Evolutionary conservation across 768 basidiomycete genomes (phyloP).

Genomic region (Boletus barrowsii): DNA sequence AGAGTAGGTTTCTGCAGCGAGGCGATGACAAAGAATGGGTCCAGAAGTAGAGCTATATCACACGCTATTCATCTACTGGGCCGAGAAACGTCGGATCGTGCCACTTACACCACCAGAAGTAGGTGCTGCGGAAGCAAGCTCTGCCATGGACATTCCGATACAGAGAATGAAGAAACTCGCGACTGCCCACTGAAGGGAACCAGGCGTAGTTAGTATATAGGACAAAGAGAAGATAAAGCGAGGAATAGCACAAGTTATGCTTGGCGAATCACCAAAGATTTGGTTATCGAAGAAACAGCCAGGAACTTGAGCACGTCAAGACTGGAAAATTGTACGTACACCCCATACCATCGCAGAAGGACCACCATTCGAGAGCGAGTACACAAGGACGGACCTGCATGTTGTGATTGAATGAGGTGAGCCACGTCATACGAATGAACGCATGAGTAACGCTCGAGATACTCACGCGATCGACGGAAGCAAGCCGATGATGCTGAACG

Average conservation of each 20-base stretch:
- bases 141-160: slow-evolving; percentile 41
- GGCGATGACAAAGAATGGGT: slow-evolving; percentile 57
- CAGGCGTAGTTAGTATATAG: too few species aligned
- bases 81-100: neutral
- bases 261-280: too few species aligned
- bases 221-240: neutral
- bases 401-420: neutral
- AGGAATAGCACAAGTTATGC: neutral
- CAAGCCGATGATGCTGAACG: slow-evolving; percentile 69
- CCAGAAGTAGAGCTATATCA: slow-evolving; percentile 60
- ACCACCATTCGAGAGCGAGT: slow-evolving; percentile 51
- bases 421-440: neutral
- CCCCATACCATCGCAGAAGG: slow-evolving; percentile 47
- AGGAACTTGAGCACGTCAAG: neutral
- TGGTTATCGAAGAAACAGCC: too few species aligned
- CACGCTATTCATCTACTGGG: neutral
- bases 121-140: slow-evolving; percentile 40
- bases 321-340: slow-evolving; percentile 20
- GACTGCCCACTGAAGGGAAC: slow-evolving; percentile 34
- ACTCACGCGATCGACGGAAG: slow-evolving; percentile 61
- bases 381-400: slow-evolving; percentile 41
- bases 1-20: slow-evolving; percentile 55
- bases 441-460: slow-evolving; percentile 12
- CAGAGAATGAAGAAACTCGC: slow-evolving; percentile 38
- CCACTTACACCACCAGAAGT: slow-evolving; percentile 39